Percentiles rank a stretch among this genome's conserved stretches.
Conservation (phyloP, 352 stramenopile species). For the Pythium phragmiticola region DNA sequence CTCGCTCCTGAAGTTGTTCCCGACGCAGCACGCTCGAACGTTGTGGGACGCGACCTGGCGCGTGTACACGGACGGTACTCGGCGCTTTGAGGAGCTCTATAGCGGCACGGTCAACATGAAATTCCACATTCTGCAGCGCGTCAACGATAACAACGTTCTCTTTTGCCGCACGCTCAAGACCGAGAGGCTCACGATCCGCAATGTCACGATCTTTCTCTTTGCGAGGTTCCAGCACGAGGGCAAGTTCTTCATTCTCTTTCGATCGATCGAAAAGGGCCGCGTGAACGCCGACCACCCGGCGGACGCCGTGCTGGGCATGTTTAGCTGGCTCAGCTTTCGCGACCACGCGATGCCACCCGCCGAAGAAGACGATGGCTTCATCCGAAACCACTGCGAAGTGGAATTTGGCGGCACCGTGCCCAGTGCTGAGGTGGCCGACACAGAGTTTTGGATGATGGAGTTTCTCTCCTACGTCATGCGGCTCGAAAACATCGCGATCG, state of each 20-base stretch:
- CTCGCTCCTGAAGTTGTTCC: conserved; percentile 34
- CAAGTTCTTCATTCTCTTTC: conserved; percentile 36
- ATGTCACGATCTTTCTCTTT: conserved; percentile 39
- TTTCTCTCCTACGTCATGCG: conserved; percentile 33
- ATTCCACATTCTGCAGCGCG: conserved; percentile 37
- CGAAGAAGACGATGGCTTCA: neutral
- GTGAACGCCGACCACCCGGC: conserved; percentile 22
- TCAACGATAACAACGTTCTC: conserved; percentile 34
- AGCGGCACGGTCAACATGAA: conserved; percentile 31
- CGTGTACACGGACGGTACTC: conserved; percentile 30
- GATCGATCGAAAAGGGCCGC: conserved; percentile 31
- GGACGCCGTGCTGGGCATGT: conserved; percentile 35
- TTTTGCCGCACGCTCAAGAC: conserved; percentile 35
- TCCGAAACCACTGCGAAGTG: conserved; percentile 12
- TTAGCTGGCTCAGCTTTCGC: conserved; percentile 37
- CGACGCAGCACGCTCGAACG: conserved; percentile 11
- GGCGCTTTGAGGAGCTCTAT: conserved; percentile 37
- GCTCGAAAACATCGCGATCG: conserved; percentile 34
- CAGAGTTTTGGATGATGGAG: conserved; percentile 37
- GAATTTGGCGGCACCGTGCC: conserved; percentile 30
- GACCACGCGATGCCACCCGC: conserved; percentile 11
- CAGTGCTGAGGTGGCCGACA: conserved; percentile 27
- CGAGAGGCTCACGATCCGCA: conserved; percentile 26
- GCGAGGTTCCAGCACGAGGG: conserved; percentile 23
- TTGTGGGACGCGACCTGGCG: conserved; percentile 27